Percentiles rank a stretch among this genome's conserved stretches.
Evolutionary conservation across 73 alveolate species (phyloP).

Genomic region (Stentor coeruleus): DNA sequence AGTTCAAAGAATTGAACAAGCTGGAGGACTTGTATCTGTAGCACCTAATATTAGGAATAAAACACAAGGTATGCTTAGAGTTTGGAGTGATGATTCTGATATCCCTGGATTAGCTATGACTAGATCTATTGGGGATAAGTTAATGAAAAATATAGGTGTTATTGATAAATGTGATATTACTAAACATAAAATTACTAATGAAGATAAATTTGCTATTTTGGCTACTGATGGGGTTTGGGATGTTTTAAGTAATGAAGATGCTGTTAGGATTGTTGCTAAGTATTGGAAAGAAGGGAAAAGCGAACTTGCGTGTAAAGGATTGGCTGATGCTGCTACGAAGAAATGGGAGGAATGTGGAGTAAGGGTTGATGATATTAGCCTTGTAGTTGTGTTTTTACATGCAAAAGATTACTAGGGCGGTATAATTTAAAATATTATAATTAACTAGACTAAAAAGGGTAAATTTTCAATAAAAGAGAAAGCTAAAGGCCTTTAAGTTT

Average conservation of each 20-base stretch:
- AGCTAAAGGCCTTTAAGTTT: too few relatives aligned
- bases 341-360: conserved; percentile 54
- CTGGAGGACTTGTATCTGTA: too few relatives aligned
- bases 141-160: conserved; percentile 53
- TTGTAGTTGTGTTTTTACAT: too few relatives aligned
- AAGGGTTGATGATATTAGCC: too few relatives aligned
- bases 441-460: too few relatives aligned
- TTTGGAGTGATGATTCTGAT: too few relatives aligned
- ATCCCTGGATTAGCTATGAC: conserved; percentile 22
- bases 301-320: conserved; percentile 33
- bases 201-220: conserved; percentile 50
- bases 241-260: conserved; percentile 57
- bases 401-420: too few relatives aligned
- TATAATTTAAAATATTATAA: too few relatives aligned
- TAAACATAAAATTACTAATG: conserved; percentile 43
- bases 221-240: conserved; percentile 70
- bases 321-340: conserved; percentile 42
- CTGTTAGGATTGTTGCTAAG: conserved; percentile 36
- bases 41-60: too few relatives aligned
- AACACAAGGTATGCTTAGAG: too few relatives aligned
- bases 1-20: too few relatives aligned
- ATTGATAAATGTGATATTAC: conserved; percentile 47
- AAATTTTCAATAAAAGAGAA: too few relatives aligned
- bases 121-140: conserved; percentile 26
- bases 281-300: conserved; percentile 27